Base-by-base conservation (phyloP, 148 eudicot genomes). In the Simmondsia chinensis region DNA sequence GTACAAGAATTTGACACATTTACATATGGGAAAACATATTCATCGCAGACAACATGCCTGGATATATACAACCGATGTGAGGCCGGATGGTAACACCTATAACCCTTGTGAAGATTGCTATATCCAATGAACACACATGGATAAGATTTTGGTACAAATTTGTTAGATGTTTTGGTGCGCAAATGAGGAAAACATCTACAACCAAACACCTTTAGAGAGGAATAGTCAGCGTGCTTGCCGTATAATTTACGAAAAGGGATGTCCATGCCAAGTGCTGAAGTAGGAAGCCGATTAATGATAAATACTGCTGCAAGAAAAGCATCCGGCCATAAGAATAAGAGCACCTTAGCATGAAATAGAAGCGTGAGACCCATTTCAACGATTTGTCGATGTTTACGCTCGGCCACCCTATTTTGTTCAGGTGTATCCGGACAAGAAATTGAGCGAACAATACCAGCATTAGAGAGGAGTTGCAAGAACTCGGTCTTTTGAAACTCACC, bases 301-400 rank as follows among this genome's bases (percentile, higher is more conserved):
- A 2, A 49, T 12, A 33, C 20, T 6, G 31, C 0, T 5, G 40
- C 35, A 14, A 9, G 4, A 13, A 49, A 49, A 11, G 54, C 39
- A 5, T 49, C 20, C 1, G 21, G 41, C 54, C 54, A 49, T 17
- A 28, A 35, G 2, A 3, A 3, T 7, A 7, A 9, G 2, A 42
- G 10, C 14, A 29, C 2, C 0, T 16, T 4, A 1, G 14, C 23
- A 4, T 33, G 39, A 21, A 33, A 49, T 6, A 34, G 18, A 12
- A 49, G 11, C 1, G 54, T 14, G 1, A 49, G n/a, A 12, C 54
- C 54, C 11, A 20, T 26, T 3, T 49, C 41, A n/a, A n/a, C n/a
- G n/a, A n/a, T n/a, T n/a, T n/a, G n/a, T 34, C 42, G 6, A 22
- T 50, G 55, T 8, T 32, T 33, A 2, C 42, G 30, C 26, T 50